Conservation (phyloP, 495 filamentous ascomycete genomes). For the Pseudomonodictys pantanalensis region DNA sequence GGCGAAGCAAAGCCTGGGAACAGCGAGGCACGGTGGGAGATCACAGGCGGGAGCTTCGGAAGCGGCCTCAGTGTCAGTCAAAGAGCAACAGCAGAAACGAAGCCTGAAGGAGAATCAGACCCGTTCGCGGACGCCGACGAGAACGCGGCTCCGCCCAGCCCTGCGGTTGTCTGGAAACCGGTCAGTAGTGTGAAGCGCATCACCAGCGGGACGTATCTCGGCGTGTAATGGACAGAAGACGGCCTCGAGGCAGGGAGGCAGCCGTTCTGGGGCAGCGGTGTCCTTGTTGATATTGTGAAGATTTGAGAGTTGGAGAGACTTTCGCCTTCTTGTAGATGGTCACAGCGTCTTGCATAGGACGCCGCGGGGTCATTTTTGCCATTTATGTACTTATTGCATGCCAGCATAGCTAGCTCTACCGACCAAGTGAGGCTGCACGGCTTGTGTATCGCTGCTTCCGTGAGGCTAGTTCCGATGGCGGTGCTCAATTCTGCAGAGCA, state of each 20-base stretch:
- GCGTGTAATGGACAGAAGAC: conserved; percentile 7
- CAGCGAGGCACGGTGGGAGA: conserved; percentile 82
- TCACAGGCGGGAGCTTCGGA: conserved; percentile 50
- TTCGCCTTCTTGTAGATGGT: conserved; percentile 8
- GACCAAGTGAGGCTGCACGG: too few species aligned
- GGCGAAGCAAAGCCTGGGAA: conserved; percentile 69
- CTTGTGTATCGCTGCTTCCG: too few species aligned
- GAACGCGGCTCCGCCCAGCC: conserved; percentile 41
- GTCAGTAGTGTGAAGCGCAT: conserved; percentile 70
- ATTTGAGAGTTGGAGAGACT: too few species aligned
- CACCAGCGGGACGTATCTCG: conserved; percentile 56
- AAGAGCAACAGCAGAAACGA: conserved; percentile 45
- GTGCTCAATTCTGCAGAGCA: too few species aligned
- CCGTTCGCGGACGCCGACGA: conserved; percentile 66
- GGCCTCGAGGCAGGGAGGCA: background rate
- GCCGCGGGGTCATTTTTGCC: too few species aligned
- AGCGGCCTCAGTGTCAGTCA: conserved; percentile 62
- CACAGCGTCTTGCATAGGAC: background rate
- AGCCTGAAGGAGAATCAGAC: conserved; percentile 49
- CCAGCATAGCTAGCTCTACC: too few species aligned
- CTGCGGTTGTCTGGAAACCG: conserved; percentile 62
- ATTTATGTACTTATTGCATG: too few species aligned
- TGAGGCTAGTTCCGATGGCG: too few species aligned
- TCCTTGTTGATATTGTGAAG: too few species aligned
- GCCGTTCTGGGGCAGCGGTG: background rate